Base-by-base conservation (phyloP, 352 stramenopile genomes). In the Globisporangium acanthophoron region DNA sequence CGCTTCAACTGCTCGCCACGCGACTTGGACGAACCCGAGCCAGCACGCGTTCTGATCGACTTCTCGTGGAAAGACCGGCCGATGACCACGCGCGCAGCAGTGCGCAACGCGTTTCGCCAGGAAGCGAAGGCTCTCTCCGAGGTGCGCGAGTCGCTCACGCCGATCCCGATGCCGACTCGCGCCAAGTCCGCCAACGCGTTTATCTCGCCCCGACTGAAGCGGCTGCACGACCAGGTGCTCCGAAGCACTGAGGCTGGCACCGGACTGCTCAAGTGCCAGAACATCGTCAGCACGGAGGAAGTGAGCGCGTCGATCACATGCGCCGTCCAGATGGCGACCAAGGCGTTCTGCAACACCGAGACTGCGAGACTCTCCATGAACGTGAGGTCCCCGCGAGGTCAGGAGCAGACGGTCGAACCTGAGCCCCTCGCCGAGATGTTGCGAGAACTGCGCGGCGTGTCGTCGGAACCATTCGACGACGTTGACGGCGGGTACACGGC, bases 31-130 rank as follows among this genome's bases (percentile, higher is more conserved):
- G 31, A 37, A 1, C n/a, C 46, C 6, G 31, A 2, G 16, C 24
- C 45, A 29, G 4, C 41, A 27, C 46, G 24, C 8, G 39, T 54
- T 29, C 45, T 46, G 12, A n/a, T 45, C 13, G 37, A 43, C 7
- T 76, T 76, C 39, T 75, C 63, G 13, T 89, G 74, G 74, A 74
- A 70, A 59, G 65, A 73, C 2, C 74, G 76, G 0, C 76, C 78
- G 1, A 55, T 87, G 44, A 64, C 72, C 3, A 86, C 80, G 1
- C 69, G 80, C 11, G 59, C 67, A n/a, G 72, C 80, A 0, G 63
- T 90, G 37, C 69, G 78, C 8, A 86, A 75, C 20, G 78, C 78
- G 9, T 69, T 74, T 40, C 72, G 69, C 9, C 75, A 87, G 33
- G 63, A 87, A 27, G 57, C 63, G 15, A 64, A 71, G n/a, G 63